phyloP scores from a whole-genome alignment of 768 basidiomycete genomes.

The Podaxis sp. region DNA sequence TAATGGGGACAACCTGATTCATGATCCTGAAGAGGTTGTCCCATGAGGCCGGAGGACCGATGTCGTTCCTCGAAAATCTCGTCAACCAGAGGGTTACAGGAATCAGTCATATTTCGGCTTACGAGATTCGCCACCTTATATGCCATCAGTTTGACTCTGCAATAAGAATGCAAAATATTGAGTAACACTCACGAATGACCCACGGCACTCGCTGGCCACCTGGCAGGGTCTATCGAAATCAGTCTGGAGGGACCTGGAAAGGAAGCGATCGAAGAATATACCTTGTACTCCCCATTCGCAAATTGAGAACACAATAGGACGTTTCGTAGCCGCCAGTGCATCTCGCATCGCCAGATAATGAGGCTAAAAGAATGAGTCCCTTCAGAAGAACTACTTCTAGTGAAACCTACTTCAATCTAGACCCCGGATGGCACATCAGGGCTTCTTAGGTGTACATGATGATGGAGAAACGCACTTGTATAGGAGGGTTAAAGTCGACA shows the following conservation, averaged over 20 bases:
- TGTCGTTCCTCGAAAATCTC: slow-evolving; percentile 33
- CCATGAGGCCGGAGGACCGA: slow-evolving; percentile 43
- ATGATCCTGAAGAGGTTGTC: slow-evolving; percentile 46
- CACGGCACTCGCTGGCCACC: slow-evolving; percentile 40
- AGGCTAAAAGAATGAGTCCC: slow-evolving; percentile 19
- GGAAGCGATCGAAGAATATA: slow-evolving; percentile 2
- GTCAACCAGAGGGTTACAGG: background rate
- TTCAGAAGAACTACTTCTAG: background rate
- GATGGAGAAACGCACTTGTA: slow-evolving; percentile 16
- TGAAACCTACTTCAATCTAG: slow-evolving; percentile 30
- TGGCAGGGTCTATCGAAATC: slow-evolving; percentile 36
- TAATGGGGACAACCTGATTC: slow-evolving; percentile 47
- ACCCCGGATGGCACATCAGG: background rate
- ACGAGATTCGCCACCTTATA: slow-evolving; percentile 42
- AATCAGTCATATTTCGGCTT: slow-evolving; percentile 10
- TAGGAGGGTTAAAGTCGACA: slow-evolving; percentile 40
- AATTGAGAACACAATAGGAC: slow-evolving; percentile 47
- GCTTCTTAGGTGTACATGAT: background rate
- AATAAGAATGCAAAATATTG: background rate
- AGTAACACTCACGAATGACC: slow-evolving; percentile 36
- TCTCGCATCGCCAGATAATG: slow-evolving; percentile 43
- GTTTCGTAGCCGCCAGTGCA: slow-evolving; percentile 37
- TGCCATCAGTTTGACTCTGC: background rate
- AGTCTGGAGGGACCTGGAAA: background rate
- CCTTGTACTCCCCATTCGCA: slow-evolving; percentile 47